A percentile compares a stretch with the other conserved stretches of the same genome.
Conservation (phyloP, 2,329 filamentous ascomycete genomes). For the Didymella glomerata region DNA sequence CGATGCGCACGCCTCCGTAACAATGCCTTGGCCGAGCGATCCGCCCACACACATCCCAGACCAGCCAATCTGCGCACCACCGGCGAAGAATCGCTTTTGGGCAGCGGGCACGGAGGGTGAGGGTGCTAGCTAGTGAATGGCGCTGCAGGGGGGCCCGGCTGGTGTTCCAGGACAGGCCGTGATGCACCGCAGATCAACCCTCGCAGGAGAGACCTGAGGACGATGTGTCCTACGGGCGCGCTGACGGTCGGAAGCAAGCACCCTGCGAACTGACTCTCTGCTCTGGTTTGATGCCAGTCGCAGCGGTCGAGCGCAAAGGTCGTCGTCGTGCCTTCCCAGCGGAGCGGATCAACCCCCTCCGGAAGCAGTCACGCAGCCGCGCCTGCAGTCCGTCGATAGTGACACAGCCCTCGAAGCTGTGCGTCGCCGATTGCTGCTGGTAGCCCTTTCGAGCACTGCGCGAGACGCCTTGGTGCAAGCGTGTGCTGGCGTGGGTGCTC, state of each 20-base stretch:
- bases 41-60: conserved; percentile 46
- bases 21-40: conserved; percentile 49
- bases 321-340: conserved; percentile 22
- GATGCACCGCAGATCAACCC: conserved; percentile 53
- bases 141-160: conserved; percentile 33
- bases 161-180: conserved; percentile 50
- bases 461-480: conserved; percentile 13
- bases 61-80: conserved; percentile 49
- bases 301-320: not conserved
- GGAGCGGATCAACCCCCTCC: conserved; percentile 34
- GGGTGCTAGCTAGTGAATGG: conserved; percentile 23
- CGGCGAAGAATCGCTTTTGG: conserved; percentile 52
- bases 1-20: conserved; percentile 45
- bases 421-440: conserved; percentile 20
- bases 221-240: conserved; percentile 22
- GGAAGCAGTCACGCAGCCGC: conserved; percentile 22
- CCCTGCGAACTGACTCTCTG: conserved; percentile 2
- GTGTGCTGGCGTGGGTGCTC: conserved; percentile 17
- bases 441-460: conserved; percentile 26
- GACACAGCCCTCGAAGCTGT: conserved; percentile 19
- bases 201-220: conserved; percentile 39
- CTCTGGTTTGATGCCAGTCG: not conserved
- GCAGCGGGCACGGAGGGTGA: conserved; percentile 45
- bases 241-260: conserved; percentile 39
- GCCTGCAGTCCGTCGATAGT: conserved; percentile 24